These are phyloP conservation scores for Ogataea degrootiae DNA, from an alignment of 805 yeast species.

Conservation along the genomic window DNA sequence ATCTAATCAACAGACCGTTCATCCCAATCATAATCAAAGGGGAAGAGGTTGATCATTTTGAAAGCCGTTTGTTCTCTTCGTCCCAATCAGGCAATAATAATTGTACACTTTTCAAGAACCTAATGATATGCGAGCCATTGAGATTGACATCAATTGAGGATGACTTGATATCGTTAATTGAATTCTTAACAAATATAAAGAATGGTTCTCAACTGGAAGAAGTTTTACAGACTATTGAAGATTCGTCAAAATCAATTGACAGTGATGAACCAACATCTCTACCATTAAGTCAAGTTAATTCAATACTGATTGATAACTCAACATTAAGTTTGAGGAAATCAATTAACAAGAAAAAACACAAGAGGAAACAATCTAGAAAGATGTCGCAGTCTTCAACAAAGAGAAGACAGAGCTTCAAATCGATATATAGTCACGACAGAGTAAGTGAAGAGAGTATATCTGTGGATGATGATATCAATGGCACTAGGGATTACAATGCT, in stretches of 20 bases:
- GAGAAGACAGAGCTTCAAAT: background rate
- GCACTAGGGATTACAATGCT: slow-evolving; percentile 1
- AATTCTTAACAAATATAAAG: slow-evolving; percentile 18
- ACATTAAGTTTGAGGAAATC: background rate
- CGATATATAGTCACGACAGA: background rate
- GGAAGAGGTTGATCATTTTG: slow-evolving; percentile 1
- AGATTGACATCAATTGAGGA: slow-evolving; percentile 23
- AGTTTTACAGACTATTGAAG: no score
- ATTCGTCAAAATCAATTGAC: slow-evolving; percentile 3
- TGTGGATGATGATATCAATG: background rate
- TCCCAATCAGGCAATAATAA: no score
- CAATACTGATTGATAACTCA: slow-evolving; percentile 19
- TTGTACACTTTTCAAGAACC: slow-evolving; percentile 6
- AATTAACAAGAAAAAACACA: slow-evolving; percentile 1
- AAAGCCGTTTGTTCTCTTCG: slow-evolving; percentile 1
- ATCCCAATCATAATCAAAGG: slow-evolving; percentile 24
- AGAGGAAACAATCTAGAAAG: background rate
- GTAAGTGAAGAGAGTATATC: background rate
- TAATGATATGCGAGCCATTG: slow-evolving; percentile 32
- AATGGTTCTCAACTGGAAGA: no score
- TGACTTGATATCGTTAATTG: slow-evolving; percentile 29
- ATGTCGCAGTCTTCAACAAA: background rate
- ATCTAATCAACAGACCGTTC: slow-evolving; percentile 25
- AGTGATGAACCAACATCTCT: background rate
- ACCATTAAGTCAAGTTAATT: slow-evolving; percentile 9